Evolutionary conservation across 208 protist genomes (phyloP), one percentile per base, ranked within the genome.

Genomic region (Trypanosoma boissoni): DNA sequence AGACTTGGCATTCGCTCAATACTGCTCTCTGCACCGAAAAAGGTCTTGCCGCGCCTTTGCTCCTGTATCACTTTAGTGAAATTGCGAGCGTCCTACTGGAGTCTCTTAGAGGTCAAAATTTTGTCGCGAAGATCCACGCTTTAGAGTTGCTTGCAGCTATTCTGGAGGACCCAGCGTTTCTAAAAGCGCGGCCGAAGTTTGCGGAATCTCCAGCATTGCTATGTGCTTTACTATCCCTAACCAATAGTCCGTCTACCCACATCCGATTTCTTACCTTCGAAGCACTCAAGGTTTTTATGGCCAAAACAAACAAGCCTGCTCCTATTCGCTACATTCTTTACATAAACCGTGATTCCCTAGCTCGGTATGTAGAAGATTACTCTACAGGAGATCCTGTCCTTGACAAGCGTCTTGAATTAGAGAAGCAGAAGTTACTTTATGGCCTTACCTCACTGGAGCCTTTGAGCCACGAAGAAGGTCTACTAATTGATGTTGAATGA

Each of bases 151-250:
- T 79, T 14, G 61, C 54, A 20, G 27, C 59, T 31, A 53, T 79
- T 61, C 57, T 79, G 31, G 60, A 62, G 21, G 73, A 73, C 51
- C 5, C 57, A 14, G 48, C 48, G 3, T 74, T 65, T 53, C 37
- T 70, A 4, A 68, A 61, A 29, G 61, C 64, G 9, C 73, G 76
- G 43, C 10, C 36, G 31, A 70, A 72, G 56, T 82, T 75, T 61
- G 65, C 62, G 1, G 68, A 77, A 49, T 84, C 76, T 18, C 80
- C 80, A 1, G 80, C 80, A 20, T 39, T 88, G 24, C 69, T 88
- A 29, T 84, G 80, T 55, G 74, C 74, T 10, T 55, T 88, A 14
- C 37, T 88, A 41, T 46, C 62, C 2, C 62, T 82, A 24, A 73
- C 60, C 31, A 66, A 61, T 27, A 58, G 26, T 16, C 28, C 56